Base-by-base conservation (phyloP, 352 stramenopile species). In the Globisporangium nunn region DNA sequence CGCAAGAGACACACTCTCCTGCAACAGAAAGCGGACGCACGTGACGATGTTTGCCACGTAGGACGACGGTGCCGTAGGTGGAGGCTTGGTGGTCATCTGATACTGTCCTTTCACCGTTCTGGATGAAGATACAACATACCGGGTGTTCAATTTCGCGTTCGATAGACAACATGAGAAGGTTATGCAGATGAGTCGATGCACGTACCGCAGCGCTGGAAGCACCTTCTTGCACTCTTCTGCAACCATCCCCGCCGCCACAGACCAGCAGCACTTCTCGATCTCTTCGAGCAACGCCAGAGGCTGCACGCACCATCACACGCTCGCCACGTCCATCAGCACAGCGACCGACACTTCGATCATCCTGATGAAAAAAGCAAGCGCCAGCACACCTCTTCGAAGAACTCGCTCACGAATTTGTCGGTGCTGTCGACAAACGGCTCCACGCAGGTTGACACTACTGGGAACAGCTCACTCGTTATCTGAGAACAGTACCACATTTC, bases 71-170 rank as follows among this genome's bases (percentile, higher is more conserved):
- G 69, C 66, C 2, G 78, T 88, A 37, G 85, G 85, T 23, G 76
- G 59, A 6, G 83, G 78, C 54, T 93, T 95, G 74, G 92, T 95
- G 5, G 85, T 95, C 79, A 95, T 93, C 58, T 95, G 85, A 53
- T 95, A 95, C 59, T 95, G 85, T 10, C 85, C 85, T 54, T 95
- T 95, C 51, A 95, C 83, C 6, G 83, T 93, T 37, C 74, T 90
- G 53, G 37, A 58, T 10, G 51, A 29, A 37, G 46, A 58, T 6
- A 33, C 49, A 64, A 18, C 14, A n/a, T 40, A 7, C 18, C 14
- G 4, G 4, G 17, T 3, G 10, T 4, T 57, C 40, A 8, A 5
- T 15, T 23, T 39, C 48, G 8, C 30, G 18, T 30, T 18, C 28
- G 44, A 2, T 29, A 11, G 8, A 41, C 3, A 52, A 0, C 29